These are phyloP conservation scores for Clarireedia monteithiana DNA, from an alignment of 2,329 filamentous ascomycete genomes.

Conservation along the genomic window DNA sequence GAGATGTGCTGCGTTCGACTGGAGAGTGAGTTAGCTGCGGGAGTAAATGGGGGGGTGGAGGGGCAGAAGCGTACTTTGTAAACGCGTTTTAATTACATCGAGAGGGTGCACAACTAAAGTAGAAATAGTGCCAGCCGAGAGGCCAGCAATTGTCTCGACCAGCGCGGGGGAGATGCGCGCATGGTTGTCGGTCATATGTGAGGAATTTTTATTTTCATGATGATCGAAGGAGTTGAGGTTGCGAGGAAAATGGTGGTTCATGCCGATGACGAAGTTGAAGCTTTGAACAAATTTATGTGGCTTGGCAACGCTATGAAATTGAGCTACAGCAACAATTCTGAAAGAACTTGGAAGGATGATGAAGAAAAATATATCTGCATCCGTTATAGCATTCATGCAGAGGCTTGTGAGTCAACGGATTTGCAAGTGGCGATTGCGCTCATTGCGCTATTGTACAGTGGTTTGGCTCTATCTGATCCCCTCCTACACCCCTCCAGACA, in stretches of 20 bases:
- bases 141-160: constrained; percentile 82
- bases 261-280: constrained; percentile 19
- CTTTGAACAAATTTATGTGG: constrained; percentile 11
- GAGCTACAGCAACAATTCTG: neutral
- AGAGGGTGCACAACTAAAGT: constrained; percentile 87
- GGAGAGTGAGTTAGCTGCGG: constrained; percentile 6
- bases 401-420: neutral
- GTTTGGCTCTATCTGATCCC: constrained; percentile 12
- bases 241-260: constrained; percentile 3
- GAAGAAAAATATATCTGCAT: neutral
- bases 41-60: constrained; percentile 32
- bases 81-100: constrained; percentile 91
- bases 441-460: constrained; percentile 25
- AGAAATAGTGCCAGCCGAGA: constrained; percentile 79
- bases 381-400: too few species aligned
- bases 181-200: constrained; percentile 30
- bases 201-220: constrained; percentile 10
- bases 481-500: constrained; percentile 8
- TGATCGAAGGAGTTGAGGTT: constrained; percentile 13
- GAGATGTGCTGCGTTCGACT: constrained; percentile 44
- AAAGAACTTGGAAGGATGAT: neutral
- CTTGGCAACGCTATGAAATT: constrained; percentile 15
- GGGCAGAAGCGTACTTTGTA: constrained; percentile 58
- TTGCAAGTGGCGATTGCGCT: constrained; percentile 25
- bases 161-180: constrained; percentile 65